Percentiles rank a stretch among this genome's conserved stretches.
Evolutionary conservation across 2,329 filamentous ascomycete genomes (phyloP).

Genomic region (Claviceps pazoutovae): DNA sequence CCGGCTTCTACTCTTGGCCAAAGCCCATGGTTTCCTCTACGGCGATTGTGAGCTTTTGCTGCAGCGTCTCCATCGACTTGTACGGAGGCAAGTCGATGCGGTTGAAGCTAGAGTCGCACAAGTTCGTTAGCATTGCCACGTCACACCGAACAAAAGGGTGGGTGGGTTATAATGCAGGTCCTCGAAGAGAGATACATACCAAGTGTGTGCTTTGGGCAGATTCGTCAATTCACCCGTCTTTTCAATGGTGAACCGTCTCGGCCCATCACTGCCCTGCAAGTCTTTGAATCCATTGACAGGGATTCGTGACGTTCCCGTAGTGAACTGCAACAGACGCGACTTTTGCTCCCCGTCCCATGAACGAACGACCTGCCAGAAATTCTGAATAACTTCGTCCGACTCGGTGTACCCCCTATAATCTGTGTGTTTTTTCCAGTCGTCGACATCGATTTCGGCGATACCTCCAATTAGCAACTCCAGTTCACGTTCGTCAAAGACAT

Average conservation of each 20-base stretch:
- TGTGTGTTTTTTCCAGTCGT: constrained; percentile 99
- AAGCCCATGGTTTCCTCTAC: constrained; percentile 99
- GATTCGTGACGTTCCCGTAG: constrained; percentile 92
- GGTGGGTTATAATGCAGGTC: background rate
- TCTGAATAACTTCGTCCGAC: constrained; percentile 89
- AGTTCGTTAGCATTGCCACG: constrained; percentile 8
- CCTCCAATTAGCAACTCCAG: constrained; percentile 91
- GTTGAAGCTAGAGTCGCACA: constrained; percentile 58
- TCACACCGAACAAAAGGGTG: background rate
- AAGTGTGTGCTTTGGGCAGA: constrained; percentile 93
- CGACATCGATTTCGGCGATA: constrained; percentile 98
- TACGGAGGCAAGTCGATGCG: constrained; percentile 90
- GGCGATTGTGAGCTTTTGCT: constrained; percentile 85
- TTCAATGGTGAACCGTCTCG: constrained; percentile 91
- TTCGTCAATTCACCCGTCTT: constrained; percentile 87
- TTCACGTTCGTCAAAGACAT: constrained; percentile 96
- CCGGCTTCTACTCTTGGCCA: constrained; percentile 66
- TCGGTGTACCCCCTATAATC: constrained; percentile 98
- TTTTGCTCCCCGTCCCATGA: constrained; percentile 98
- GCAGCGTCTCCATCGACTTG: constrained; percentile 72
- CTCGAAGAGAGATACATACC: constrained; percentile 44
- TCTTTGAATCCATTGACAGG: constrained; percentile 99
- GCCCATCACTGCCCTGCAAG: constrained; percentile 90
- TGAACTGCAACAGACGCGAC: constrained; percentile 88
- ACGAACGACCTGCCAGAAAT: constrained; percentile 97